phyloP scores from a whole-genome alignment of 2,329 filamentous ascomycete species.

The Periconia sp. region DNA sequence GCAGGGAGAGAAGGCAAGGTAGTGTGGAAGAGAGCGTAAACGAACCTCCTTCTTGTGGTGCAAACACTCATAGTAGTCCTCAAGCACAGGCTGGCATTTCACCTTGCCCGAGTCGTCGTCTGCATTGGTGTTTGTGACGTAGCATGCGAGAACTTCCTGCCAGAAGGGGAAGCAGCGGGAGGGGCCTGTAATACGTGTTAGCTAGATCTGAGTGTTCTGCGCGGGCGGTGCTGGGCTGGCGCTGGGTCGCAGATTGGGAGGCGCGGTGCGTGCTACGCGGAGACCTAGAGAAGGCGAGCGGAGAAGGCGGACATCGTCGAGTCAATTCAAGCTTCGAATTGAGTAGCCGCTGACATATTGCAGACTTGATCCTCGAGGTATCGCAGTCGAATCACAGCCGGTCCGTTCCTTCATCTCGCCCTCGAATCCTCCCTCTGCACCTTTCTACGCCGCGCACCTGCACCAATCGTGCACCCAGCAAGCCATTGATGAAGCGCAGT shows the following conservation, averaged over 20 bases:
- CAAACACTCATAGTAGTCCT: constrained; percentile 98
- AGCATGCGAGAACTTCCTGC: constrained; percentile 98
- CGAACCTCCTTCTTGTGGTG: constrained; percentile 98
- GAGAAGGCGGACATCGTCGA: too few species aligned
- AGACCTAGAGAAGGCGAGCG: too few species aligned
- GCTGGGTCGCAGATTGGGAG: too few species aligned
- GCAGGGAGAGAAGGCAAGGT: constrained; percentile 13
- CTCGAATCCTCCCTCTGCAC: constrained; percentile 16
- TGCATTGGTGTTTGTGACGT: constrained; percentile 87
- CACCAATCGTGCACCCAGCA: not conserved
- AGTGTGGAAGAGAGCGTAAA: constrained; percentile 13
- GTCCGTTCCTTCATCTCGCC: constrained; percentile 12
- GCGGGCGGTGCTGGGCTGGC: not conserved
- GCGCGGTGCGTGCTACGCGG: too few species aligned
- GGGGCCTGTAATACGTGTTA: constrained; percentile 56
- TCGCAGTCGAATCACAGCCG: too few species aligned
- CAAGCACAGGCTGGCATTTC: constrained; percentile 83
- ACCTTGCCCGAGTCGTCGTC: constrained; percentile 82
- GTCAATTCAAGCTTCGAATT: too few species aligned
- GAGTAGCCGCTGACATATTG: too few species aligned
- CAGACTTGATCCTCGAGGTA: too few species aligned
- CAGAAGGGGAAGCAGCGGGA: constrained; percentile 98
- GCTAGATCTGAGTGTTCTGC: not conserved
- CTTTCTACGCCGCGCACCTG: constrained; percentile 13
- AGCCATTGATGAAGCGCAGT: not conserved